Base-by-base conservation (phyloP, 108 stramenopile species). In the Fragilariopsis cylindrus region DNA sequence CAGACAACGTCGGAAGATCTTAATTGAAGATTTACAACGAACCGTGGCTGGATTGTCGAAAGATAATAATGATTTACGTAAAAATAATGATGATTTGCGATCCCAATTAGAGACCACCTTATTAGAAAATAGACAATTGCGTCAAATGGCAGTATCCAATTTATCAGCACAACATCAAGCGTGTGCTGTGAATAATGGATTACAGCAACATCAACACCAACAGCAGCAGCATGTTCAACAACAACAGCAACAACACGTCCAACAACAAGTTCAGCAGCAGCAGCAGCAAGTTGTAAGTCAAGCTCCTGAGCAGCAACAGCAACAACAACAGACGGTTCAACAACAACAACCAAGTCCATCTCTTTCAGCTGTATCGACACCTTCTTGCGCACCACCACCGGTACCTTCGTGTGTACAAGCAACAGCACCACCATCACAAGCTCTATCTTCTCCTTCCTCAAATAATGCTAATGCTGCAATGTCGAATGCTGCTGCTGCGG, bases 21-120 rank as follows among this genome's bases (percentile, higher is more conserved):
- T 88, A 13, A 85, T 88, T 57, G 84, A 85, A 73, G 82, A 84
- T 16, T 73, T 88, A 6, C 81, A 85, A 42, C 2, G 75, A 46
- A 82, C 70, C 6, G 80, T 83, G n/a, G 80, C 57, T 3, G 67
- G 56, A 12, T 73, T 86, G 53, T 74, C 80, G 0, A 83, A 86
- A 49, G 80, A 78, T 54, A 86, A 82, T 56, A 63, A 64, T 11
- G 82, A 81, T 39, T 57, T 83, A 11, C 74, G 77, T 46, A 80
- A 80, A 41, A 71, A 18, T 50, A 85, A 82, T 40, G 84, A 81
- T 9, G 79, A 76, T 11, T 74, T 85, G 0, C 70, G 76, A 19
- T 54, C 75, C 6, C 84, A 85, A 49, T 69, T 85, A 39, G 76
- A 84, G 41, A 58, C 77, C 2, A 45, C 69, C 12, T 58, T 83